A percentile compares a stretch with the other conserved stretches of the same genome.
phyloP scores from a whole-genome alignment of 345 rosid species.

The Leavenworthia alabamica region DNA sequence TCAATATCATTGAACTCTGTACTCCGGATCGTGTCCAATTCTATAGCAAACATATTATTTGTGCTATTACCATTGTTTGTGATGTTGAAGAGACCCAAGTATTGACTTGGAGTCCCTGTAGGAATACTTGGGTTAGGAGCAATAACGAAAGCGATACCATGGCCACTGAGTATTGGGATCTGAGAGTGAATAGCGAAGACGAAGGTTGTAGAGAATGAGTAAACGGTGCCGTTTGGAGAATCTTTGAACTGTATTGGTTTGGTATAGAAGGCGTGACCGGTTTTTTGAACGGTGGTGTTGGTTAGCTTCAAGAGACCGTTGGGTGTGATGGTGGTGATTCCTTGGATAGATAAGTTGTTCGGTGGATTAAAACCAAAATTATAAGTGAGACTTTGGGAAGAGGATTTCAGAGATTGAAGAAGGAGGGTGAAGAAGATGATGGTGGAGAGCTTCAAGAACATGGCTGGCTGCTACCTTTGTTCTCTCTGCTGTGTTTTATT shows the following conservation, averaged over 20 bases:
- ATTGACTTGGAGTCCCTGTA: conserved; percentile 56
- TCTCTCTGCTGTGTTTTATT: conserved; percentile 3
- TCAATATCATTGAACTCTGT: conserved; percentile 64
- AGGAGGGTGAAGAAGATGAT: conserved; percentile 11
- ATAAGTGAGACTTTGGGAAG: background rate
- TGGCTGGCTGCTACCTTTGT: conserved; percentile 26
- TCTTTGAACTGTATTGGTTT: conserved; percentile 56
- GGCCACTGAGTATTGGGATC: conserved; percentile 67
- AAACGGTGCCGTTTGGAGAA: conserved; percentile 36
- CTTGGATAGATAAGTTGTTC: conserved; percentile 41
- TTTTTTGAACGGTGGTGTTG: conserved; percentile 39
- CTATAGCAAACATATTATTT: conserved; percentile 64
- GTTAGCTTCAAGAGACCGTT: conserved; percentile 63
- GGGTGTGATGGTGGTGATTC: conserved; percentile 43
- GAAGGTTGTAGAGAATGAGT: conserved; percentile 73
- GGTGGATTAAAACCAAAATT: conserved; percentile 12
- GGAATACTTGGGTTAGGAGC: conserved; percentile 38
- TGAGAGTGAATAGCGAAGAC: conserved; percentile 63
- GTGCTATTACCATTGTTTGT: conserved; percentile 47
- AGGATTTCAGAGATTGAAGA: background rate
- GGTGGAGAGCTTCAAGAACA: conserved; percentile 21
- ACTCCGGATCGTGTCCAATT: conserved; percentile 70
- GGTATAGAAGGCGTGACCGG: conserved; percentile 71
- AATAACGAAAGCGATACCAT: conserved; percentile 78
- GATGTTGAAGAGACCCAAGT: conserved; percentile 61